Evolutionary conservation across 1,284 basidiomycete genomes (phyloP), one percentile per base, ranked within the genome.

Genomic region (Cutaneotrichosporon arboriforme): DNA sequence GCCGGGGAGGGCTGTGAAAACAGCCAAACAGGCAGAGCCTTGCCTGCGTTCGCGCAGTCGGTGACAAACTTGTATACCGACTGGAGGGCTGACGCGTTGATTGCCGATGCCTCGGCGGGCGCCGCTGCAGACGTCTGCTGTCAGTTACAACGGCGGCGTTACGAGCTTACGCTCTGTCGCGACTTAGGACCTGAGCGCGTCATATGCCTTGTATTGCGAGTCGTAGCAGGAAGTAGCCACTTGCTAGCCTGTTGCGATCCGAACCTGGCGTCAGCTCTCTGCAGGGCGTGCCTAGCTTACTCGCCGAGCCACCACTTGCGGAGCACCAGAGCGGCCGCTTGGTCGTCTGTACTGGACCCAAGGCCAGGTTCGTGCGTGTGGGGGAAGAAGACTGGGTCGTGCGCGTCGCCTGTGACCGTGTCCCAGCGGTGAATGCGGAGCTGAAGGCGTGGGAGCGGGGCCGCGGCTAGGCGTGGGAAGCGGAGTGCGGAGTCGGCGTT

Each of bases 221-320:
- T n/a, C n/a, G n/a, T 31, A 5, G 26, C 10, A 31, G 26, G 26
- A 5, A 5, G 26, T 31, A 5, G 26, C 10, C 10, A 10, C 26
- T 31, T 5, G 26, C 26, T 31, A 31, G 26, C 36, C 36, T 37
- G 36, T 15, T 37, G 36, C 39, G 20, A 20, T 18, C 4, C 17
- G 17, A 31, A 45, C 3, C 43, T 45, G 33, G 0, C 22, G 33
- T 45, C 5, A 45, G 33, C 33, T 21, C 8, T 17, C 18, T 5
- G 0, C 4, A 2, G 4, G 8, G 31, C 1, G 4, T 17, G 17
- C 1, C 4, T 8, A n/a, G 18, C 50, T 17, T 46, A 69, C 66
- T 59, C 57, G 23, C 67, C 67, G 49, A 55, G 46, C 62, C 59
- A 71, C 67, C 69, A 71, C 54, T 66, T 69, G 26, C 57, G 55